A percentile compares a stretch with the other conserved stretches of the same genome.
Conservation (phyloP, 2,329 filamentous ascomycete genomes). For the Ustulina deusta region DNA sequence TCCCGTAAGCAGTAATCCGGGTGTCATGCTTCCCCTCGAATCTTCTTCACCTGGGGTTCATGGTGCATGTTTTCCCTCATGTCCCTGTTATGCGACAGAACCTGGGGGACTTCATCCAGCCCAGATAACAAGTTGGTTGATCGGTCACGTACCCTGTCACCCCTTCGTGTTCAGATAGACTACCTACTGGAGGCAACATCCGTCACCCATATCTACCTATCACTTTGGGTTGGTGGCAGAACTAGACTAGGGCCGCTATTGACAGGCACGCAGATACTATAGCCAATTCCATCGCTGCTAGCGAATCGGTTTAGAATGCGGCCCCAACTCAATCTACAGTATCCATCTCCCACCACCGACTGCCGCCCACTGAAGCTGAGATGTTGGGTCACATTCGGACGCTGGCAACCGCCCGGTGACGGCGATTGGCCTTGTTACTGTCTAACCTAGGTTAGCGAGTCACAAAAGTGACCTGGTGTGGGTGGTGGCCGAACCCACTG, state of each 20-base stretch:
- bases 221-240: slow-evolving; percentile 27
- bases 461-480: slow-evolving; percentile 19
- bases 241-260: slow-evolving; percentile 26
- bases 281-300: slow-evolving; percentile 19
- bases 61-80: neutral
- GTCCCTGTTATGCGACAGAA: neutral
- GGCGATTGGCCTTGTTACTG: slow-evolving; percentile 33
- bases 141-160: slow-evolving; percentile 32
- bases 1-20: slow-evolving; percentile 8
- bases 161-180: slow-evolving; percentile 12
- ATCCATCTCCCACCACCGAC: slow-evolving; percentile 11
- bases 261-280: slow-evolving; percentile 34
- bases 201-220: slow-evolving; percentile 14
- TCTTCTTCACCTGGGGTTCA: neutral
- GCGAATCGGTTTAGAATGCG: slow-evolving; percentile 37
- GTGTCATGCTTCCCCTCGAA: slow-evolving; percentile 1
- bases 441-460: slow-evolving; percentile 21
- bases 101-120: slow-evolving; percentile 3
- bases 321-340: slow-evolving; percentile 29
- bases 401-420: slow-evolving; percentile 34
- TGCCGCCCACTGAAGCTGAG: slow-evolving; percentile 32
- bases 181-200: neutral
- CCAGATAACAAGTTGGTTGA: slow-evolving; percentile 5
- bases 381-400: slow-evolving; percentile 36
- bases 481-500: slow-evolving; percentile 32